Percentiles rank a stretch among this genome's conserved stretches.
Evolutionary conservation across 768 basidiomycete species (phyloP).

Genomic region (Boletus huronensis): DNA sequence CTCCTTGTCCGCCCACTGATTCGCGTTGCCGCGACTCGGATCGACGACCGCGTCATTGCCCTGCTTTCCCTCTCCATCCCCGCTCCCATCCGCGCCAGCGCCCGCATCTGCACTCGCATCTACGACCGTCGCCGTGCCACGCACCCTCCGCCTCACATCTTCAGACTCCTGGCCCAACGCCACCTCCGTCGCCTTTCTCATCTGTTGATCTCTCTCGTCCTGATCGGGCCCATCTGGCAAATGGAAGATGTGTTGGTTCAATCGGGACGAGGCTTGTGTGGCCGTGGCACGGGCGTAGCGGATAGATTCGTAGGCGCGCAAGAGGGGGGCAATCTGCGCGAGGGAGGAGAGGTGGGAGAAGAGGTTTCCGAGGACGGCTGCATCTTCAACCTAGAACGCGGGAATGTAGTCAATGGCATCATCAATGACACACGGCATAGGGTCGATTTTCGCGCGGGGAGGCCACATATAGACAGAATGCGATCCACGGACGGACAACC

Average conservation of each 20-base stretch:
- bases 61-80: neutral
- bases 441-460: neutral
- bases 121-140: constrained; percentile 10
- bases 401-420: neutral
- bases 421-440: neutral
- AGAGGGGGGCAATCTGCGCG: constrained; percentile 42
- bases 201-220: constrained; percentile 45
- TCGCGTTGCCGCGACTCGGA: constrained; percentile 36
- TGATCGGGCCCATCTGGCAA: constrained; percentile 53
- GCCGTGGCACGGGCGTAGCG: constrained; percentile 47
- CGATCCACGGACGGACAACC: neutral
- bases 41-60: neutral
- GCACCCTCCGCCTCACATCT: constrained; percentile 5
- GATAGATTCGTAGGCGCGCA: constrained; percentile 51
- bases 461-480: neutral
- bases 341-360: constrained; percentile 44
- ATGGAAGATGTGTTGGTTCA: constrained; percentile 56
- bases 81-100: no score
- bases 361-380: constrained; percentile 44
- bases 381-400: constrained; percentile 32
- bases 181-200: constrained; percentile 46
- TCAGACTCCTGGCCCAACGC: constrained; percentile 30
- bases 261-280: constrained; percentile 46
- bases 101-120: neutral
- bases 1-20: constrained; percentile 56